These are phyloP conservation scores for Cyclocybe cylindracea DNA, from an alignment of 768 basidiomycete genomes.

Conservation along the genomic window DNA sequence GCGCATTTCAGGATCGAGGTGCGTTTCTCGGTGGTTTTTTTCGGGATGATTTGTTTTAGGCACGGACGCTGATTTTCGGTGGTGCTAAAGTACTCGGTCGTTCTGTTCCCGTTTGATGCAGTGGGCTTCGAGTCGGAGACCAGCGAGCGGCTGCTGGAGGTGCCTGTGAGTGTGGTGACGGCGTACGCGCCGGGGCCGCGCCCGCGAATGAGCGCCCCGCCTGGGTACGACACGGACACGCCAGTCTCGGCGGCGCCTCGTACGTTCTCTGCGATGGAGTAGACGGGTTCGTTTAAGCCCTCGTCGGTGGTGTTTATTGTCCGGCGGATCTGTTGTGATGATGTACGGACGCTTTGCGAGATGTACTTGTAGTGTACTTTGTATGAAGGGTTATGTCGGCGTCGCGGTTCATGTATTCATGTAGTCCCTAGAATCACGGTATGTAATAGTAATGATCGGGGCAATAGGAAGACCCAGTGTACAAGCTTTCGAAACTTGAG, in stretches of 20 bases:
- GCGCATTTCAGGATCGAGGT: constrained; percentile 39
- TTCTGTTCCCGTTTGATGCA: constrained; percentile 38
- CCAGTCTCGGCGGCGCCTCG: background rate
- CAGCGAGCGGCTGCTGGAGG: constrained; percentile 23
- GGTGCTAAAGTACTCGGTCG: constrained; percentile 34
- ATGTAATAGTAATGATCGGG: no score
- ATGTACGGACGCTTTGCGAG: no score
- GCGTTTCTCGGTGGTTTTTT: background rate
- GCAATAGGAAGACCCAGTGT: no score
- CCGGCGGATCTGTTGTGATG: no score
- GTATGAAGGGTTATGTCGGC: no score
- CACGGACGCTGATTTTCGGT: background rate
- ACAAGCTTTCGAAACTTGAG: no score
- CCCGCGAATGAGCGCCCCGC: constrained; percentile 31
- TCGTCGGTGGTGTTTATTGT: no score
- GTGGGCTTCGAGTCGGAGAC: constrained; percentile 26
- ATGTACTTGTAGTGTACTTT: no score
- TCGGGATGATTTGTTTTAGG: no score
- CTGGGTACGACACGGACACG: constrained; percentile 22
- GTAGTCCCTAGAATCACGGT: no score
- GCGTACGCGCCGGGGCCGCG: constrained; percentile 29
- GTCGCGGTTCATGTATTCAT: no score
- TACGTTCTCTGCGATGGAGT: background rate
- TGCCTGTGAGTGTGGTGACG: constrained; percentile 37
- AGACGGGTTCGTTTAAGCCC: no score